Evolutionary conservation across 106 monocot species (phyloP).

Genomic region (Platanthera guangdongensis): DNA sequence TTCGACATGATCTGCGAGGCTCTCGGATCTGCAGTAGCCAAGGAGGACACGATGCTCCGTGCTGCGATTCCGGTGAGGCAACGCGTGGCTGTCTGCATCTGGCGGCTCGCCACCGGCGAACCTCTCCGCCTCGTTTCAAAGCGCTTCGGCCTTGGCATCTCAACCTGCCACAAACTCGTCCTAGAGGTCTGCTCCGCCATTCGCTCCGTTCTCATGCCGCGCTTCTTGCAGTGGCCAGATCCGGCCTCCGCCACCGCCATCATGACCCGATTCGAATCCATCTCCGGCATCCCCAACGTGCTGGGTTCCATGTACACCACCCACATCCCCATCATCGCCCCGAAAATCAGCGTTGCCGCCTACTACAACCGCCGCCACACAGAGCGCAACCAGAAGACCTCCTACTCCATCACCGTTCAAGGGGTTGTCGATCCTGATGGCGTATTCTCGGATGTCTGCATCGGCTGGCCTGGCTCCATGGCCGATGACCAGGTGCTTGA

Average conservation of each 20-base stretch:
- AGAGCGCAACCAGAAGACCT: constrained; percentile 52
- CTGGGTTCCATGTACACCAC: constrained; percentile 75
- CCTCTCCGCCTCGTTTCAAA: constrained; percentile 57
- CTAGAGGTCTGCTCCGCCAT: constrained; percentile 78
- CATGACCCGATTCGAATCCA: constrained; percentile 33
- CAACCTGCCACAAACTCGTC: constrained; percentile 79
- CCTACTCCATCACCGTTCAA: constrained; percentile 53
- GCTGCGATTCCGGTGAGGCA: constrained; percentile 51
- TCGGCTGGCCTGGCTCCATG: constrained; percentile 56
- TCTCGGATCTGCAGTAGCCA: constrained; percentile 35
- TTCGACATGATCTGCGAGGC: constrained; percentile 51
- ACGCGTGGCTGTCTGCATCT: constrained; percentile 62
- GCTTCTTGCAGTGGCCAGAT: constrained; percentile 62
- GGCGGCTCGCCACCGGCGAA: constrained; percentile 61
- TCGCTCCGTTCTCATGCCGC: constrained; percentile 56
- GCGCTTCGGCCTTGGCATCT: constrained; percentile 41
- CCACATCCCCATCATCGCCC: constrained; percentile 75
- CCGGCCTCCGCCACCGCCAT: constrained; percentile 9
- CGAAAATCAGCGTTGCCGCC: constrained; percentile 34
- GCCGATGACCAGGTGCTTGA: constrained; percentile 45
- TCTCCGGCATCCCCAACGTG: constrained; percentile 47
- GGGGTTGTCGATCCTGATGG: constrained; percentile 44
- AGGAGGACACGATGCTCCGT: constrained; percentile 64
- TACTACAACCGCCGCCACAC: constrained; percentile 55
- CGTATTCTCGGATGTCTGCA: constrained; percentile 52